Evolutionary conservation across 495 filamentous ascomycete genomes (phyloP), one percentile per base, ranked within the genome.

Genomic region (Neurospora sp.): DNA sequence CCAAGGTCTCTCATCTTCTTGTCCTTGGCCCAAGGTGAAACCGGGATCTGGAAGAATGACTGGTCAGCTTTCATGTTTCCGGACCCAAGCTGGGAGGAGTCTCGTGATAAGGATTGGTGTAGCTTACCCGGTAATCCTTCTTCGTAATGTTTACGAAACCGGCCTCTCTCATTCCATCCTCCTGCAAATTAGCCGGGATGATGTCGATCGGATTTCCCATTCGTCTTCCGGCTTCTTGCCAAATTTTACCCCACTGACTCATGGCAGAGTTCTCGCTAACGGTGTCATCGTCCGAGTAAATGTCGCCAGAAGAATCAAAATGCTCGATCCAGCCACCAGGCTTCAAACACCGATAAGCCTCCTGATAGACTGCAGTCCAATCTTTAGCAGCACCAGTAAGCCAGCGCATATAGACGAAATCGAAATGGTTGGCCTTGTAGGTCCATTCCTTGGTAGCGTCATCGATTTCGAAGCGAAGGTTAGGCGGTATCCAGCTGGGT

Each of bases 321-420:
- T 53, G 45, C 71, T 81, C 73, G 39, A 81, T 45, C 73, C 75
- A 80, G 8, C 81, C 81, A 7, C 84, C 84, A 12, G 84, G 84
- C 61, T 80, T 82, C 14, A 81, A 73, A 3, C 74, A 69, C 0
- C 38, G 53, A 69, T 79, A 81, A 18, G 76, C 79, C 73, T 85
- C 74, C 14, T 71, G 18, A 59, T 82, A 79, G 3, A 79, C 81
- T n/a, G 73, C 77, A 3, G 81, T 79, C 86, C 86, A 90, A 74
- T 89, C 83, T 9, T 73, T 37, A n/a, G 89, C 79, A 8, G 80
- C 81, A 35, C 87, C 86, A 65, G 83, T 80, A 22, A 90, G 75
- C 72, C 83, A 86, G 6, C 88, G 86, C 8, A 83, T 75, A 76
- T 90, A 87, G 68, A 90, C 82, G 71, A 84, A 86, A 78, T 89